These are phyloP conservation scores for Zoysia japonica DNA, from an alignment of 176 grass and related monocot genomes.

Conservation along the genomic window DNA sequence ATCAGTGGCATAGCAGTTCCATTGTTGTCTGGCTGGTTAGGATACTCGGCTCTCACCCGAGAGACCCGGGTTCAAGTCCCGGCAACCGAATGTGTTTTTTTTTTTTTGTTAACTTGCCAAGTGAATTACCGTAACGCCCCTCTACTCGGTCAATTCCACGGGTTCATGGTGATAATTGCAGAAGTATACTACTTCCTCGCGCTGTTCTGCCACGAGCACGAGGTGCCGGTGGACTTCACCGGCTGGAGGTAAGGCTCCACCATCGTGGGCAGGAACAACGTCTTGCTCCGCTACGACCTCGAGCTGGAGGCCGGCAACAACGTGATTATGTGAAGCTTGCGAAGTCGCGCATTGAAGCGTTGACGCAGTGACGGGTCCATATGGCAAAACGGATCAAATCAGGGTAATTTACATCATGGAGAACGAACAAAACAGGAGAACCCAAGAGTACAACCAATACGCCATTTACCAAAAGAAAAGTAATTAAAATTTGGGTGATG, in stretches of 20 bases:
- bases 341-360: too few species aligned
- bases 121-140: neutral
- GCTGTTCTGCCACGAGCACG: neutral
- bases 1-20: slow-evolving; percentile 9
- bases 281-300: slow-evolving; percentile 11
- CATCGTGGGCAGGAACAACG: neutral
- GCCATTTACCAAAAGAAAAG: neutral
- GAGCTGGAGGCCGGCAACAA: slow-evolving; percentile 13
- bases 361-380: neutral
- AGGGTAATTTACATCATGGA: neutral
- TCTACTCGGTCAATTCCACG: accelerated
- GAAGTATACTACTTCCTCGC: neutral
- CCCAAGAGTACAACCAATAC: neutral
- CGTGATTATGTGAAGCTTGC: neutral
- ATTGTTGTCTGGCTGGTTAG: slow-evolving; percentile 95
- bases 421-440: too few species aligned
- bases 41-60: slow-evolving; percentile 94
- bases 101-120: neutral
- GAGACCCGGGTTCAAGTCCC: slow-evolving; percentile 86
- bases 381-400: neutral
- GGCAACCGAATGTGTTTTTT: slow-evolving; percentile 60
- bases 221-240: neutral
- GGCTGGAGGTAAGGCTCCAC: neutral
- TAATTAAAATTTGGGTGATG: slow-evolving; percentile 12
- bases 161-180: slow-evolving; percentile 19